These are phyloP conservation scores for Brachypodium distachyon DNA, from an alignment of 202 grass and related monocot species.

Conservation along the genomic window DNA sequence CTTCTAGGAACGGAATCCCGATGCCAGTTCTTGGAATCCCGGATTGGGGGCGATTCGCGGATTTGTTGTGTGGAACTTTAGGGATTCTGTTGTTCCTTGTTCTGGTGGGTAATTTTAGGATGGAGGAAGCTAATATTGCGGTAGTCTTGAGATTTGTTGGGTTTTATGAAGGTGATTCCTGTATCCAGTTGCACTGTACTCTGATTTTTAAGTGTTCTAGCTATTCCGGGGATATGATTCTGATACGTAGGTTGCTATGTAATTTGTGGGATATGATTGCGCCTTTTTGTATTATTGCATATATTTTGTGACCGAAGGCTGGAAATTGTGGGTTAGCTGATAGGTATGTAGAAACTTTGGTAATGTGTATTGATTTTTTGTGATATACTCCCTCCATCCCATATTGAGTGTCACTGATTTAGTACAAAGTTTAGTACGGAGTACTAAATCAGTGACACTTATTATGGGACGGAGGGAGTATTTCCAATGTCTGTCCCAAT, in stretches of 20 bases:
- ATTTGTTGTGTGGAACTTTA: neutral
- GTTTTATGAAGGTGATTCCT: neutral
- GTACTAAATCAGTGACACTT: too few species aligned
- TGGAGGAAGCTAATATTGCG: neutral
- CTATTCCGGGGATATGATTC: neutral
- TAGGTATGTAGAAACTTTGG: neutral
- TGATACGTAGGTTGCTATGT: neutral
- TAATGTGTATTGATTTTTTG: neutral
- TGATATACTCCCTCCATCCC: too few species aligned
- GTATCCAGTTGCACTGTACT: neutral
- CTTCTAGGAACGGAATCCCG: neutral
- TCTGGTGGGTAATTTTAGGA: neutral
- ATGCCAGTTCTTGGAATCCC: neutral
- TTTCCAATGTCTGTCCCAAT: neutral
- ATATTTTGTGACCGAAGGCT: neutral
- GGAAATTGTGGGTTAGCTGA: neutral
- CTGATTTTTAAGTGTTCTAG: neutral
- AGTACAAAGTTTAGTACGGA: too few species aligned
- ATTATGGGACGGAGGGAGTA: too few species aligned
- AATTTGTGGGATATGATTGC: neutral
- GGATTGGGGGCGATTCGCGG: neutral
- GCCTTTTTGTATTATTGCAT: neutral
- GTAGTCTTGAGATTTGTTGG: neutral
- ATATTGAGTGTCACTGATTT: too few species aligned
- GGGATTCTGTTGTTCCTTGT: neutral